These are phyloP conservation scores for Apophysomyces elegans DNA, from an alignment of 371 early-diverging fungal species.

Conservation along the genomic window DNA sequence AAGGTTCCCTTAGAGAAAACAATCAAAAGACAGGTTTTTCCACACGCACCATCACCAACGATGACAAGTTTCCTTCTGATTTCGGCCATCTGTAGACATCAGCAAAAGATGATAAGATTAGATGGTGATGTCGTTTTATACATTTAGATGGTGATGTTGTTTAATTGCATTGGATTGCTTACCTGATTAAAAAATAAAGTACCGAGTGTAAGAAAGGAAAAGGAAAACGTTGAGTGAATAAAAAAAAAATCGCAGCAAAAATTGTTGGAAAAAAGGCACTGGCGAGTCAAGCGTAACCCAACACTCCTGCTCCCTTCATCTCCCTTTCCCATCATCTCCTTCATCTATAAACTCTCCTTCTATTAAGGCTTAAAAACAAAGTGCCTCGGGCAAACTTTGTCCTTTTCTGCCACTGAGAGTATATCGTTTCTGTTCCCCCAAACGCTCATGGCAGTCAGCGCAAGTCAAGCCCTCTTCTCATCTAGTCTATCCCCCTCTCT, in stretches of 20 bases:
- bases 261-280: constrained; percentile 10
- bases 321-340: constrained; percentile 11
- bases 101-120: background rate
- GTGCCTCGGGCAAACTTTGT: background rate
- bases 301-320: constrained; percentile 1
- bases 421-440: background rate
- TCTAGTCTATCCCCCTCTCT: background rate
- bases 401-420: background rate
- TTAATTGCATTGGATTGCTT: background rate
- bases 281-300: constrained; percentile 7
- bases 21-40: constrained; percentile 95
- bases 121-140: background rate
- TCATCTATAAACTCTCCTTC: constrained; percentile 8
- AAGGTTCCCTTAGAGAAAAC: constrained; percentile 90
- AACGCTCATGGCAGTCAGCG: background rate
- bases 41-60: constrained; percentile 97
- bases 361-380: background rate
- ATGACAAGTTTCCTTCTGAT: constrained; percentile 94
- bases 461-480: background rate
- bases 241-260: constrained; percentile 7
- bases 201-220: constrained; percentile 15
- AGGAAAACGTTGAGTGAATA: constrained; percentile 10
- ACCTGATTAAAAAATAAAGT: background rate
- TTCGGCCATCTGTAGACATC: constrained; percentile 66
- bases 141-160: background rate